Base-by-base conservation (phyloP, 2,329 filamentous ascomycete species). In the Eurotiales sp. region DNA sequence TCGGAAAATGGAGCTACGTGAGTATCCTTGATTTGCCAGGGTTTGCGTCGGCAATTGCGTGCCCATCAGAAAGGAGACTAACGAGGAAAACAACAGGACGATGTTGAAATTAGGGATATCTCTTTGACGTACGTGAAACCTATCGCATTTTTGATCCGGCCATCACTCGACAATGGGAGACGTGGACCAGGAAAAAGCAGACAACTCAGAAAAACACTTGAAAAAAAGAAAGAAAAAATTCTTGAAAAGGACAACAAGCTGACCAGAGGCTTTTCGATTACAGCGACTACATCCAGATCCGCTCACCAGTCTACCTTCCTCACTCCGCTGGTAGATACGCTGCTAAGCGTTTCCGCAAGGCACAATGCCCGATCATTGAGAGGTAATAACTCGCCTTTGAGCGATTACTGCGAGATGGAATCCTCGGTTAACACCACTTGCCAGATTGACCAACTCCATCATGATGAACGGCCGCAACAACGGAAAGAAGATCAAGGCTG, bases 381-480 rank as follows among this genome's bases (percentile, higher is more conserved):
- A 92, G 93, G 52, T 54, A 54, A 50, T 50, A 19, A 25, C n/a
- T n/a, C 14, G 25, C 3, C 23, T 11, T n/a, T 32, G n/a, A 21
- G n/a, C n/a, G n/a, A n/a, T n/a, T 17, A 17, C 29, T n/a, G 4
- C 19, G 48, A 15, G 15, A 32, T 42, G 42, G 34, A 11, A 12
- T 14, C 10, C 36, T n/a, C 34, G 27, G 32, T 43, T 46, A 42
- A 50, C 47, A 40, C 19, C 21, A 25, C 14, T 21, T 43, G 21
- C 36, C 48, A 54, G 52, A 77, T 87, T 99, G 69, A 99, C 93
- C 84, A 99, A 99, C 88, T 97, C 93, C 56, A 87, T 99, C 76
- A 99, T 99, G 95, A 97, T 97, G 92, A 96, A 99, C 87, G 93
- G 93, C 79, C 93, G 93, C 81, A 99, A 99, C 89, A 99, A 96